phyloP scores from a whole-genome alignment of 768 basidiomycete genomes.

The Mycena filopes region DNA sequence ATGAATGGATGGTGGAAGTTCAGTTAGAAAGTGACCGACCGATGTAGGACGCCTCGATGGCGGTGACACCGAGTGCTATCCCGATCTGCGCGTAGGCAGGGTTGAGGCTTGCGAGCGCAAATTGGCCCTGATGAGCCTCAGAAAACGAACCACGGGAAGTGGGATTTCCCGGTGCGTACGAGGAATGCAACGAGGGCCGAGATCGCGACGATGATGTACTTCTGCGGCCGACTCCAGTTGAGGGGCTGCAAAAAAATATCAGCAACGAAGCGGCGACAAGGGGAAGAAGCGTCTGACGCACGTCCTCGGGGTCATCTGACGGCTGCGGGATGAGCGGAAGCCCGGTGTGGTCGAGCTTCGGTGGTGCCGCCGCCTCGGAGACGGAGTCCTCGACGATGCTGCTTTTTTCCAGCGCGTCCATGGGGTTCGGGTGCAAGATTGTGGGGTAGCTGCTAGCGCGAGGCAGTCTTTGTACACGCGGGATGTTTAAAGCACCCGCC shows the following conservation, averaged over 20 bases:
- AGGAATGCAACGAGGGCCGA: conserved; percentile 33
- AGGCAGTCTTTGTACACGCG: too few species aligned
- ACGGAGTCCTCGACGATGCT: conserved; percentile 6
- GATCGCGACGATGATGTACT: conserved; percentile 31
- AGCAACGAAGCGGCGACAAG: background rate
- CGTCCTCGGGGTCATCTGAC: conserved; percentile 38
- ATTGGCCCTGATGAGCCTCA: conserved; percentile 19
- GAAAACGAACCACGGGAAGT: too few species aligned
- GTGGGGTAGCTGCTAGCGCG: background rate
- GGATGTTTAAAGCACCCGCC: too few species aligned
- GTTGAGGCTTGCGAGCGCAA: conserved; percentile 35
- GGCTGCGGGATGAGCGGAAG: conserved; percentile 43
- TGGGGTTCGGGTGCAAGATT: background rate
- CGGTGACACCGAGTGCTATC: conserved; percentile 19
- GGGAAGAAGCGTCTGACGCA: background rate
- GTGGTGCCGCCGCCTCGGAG: conserved; percentile 34
- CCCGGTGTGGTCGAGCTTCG: conserved; percentile 36
- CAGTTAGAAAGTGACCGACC: conserved; percentile 3
- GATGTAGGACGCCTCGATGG: conserved; percentile 29
- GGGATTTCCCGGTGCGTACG: conserved; percentile 14
- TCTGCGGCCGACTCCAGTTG: conserved; percentile 36
- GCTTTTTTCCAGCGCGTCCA: conserved; percentile 24
- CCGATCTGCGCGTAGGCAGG: conserved; percentile 36
- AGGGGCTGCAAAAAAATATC: conserved; percentile 29
- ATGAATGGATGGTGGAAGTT: background rate